phyloP scores from a whole-genome alignment of 1,284 basidiomycete species.

The Boletus semigastroideus region DNA sequence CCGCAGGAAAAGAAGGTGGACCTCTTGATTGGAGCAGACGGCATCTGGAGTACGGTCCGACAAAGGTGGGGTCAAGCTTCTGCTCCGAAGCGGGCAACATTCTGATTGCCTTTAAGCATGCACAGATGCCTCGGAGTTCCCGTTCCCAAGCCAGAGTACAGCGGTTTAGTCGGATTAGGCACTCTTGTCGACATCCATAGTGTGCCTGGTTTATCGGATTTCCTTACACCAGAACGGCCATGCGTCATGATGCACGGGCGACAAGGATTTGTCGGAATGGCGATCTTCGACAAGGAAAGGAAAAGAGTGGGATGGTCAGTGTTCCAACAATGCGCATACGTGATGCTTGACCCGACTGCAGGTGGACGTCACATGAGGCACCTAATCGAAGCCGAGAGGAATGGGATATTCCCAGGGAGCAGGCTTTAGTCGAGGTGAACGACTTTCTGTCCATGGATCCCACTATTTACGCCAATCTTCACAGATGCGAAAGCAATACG shows the following conservation, averaged over 20 bases:
- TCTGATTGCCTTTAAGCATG: slow-evolving; percentile 25
- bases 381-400: slow-evolving; percentile 29
- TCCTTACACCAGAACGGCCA: slow-evolving; percentile 21
- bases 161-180: slow-evolving; percentile 31
- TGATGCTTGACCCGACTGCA: slow-evolving; percentile 1
- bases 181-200: slow-evolving; percentile 17
- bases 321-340: neutral
- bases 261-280: slow-evolving; percentile 31
- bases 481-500: slow-evolving; percentile 30
- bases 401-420: slow-evolving; percentile 27
- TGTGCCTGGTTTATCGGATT: slow-evolving; percentile 22
- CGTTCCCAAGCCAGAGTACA: slow-evolving; percentile 29
- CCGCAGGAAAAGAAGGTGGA: slow-evolving; percentile 27
- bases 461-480: neutral
- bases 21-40: slow-evolving; percentile 34
- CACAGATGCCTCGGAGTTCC: slow-evolving; percentile 18
- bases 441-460: neutral
- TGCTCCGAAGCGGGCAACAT: neutral
- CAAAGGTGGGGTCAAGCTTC: slow-evolving; percentile 15
- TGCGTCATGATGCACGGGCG: slow-evolving; percentile 33
- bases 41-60: slow-evolving; percentile 34
- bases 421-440: slow-evolving; percentile 22
- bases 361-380: slow-evolving; percentile 33
- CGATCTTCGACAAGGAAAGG: slow-evolving; percentile 25
- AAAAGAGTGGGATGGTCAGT: slow-evolving; percentile 29